phyloP scores from a whole-genome alignment of 768 basidiomycete genomes.

The Suillus decipiens region DNA sequence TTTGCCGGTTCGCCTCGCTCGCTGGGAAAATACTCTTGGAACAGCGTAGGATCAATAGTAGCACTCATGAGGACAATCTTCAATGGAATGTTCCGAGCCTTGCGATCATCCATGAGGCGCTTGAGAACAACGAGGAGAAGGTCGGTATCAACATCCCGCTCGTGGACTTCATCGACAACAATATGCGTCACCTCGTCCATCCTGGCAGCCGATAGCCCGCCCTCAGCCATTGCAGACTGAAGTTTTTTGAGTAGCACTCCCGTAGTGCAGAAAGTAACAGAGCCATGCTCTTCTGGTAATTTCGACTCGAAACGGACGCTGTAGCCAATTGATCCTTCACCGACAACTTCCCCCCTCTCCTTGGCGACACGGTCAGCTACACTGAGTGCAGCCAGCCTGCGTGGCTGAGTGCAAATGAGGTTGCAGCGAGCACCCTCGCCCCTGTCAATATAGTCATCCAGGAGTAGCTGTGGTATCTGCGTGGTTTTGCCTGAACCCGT shows the following conservation, averaged over 20 bases:
- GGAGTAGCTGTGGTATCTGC: slow-evolving; percentile 89
- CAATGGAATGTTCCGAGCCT: slow-evolving; percentile 65
- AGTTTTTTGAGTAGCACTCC: slow-evolving; percentile 87
- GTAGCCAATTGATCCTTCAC: slow-evolving; percentile 75
- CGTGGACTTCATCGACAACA: slow-evolving; percentile 94
- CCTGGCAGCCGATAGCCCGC: slow-evolving; percentile 32
- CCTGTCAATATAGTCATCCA: slow-evolving; percentile 77
- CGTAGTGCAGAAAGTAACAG: slow-evolving; percentile 90
- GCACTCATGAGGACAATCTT: slow-evolving; percentile 95
- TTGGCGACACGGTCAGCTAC: slow-evolving; percentile 90
- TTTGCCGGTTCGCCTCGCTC: slow-evolving; percentile 58
- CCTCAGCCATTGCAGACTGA: slow-evolving; percentile 67
- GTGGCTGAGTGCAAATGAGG: slow-evolving; percentile 90
- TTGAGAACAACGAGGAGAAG: slow-evolving; percentile 87
- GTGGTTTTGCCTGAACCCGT: slow-evolving; percentile 96
- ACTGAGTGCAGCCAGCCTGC: slow-evolving; percentile 87
- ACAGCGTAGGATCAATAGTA: slow-evolving; percentile 88
- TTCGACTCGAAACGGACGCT: slow-evolving; percentile 90
- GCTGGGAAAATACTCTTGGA: slow-evolving; percentile 85
- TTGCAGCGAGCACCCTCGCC: slow-evolving; percentile 87
- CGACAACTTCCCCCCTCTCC: slow-evolving; percentile 76
- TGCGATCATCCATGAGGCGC: slow-evolving; percentile 74
- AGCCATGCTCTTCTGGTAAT: slow-evolving; percentile 76
- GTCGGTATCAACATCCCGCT: slow-evolving; percentile 93
- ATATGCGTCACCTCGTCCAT: slow-evolving; percentile 88